These are phyloP conservation scores for Daldinia caldariorum DNA, from an alignment of 495 filamentous ascomycete genomes.

Conservation along the genomic window DNA sequence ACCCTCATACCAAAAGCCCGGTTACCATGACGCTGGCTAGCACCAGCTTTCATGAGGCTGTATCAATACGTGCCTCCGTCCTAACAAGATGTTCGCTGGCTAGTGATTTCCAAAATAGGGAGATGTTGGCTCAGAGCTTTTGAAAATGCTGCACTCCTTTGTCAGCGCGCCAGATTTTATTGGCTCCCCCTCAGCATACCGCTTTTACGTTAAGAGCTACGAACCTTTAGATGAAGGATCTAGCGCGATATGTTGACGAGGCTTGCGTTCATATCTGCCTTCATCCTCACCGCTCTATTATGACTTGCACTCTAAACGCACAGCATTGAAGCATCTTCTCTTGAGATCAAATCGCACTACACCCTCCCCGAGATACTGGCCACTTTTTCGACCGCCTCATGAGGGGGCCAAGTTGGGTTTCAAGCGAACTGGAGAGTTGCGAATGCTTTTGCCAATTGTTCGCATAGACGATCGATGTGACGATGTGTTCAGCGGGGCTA, in stretches of 20 bases:
- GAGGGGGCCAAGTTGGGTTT: conserved; percentile 30
- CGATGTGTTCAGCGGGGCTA: conserved; percentile 9
- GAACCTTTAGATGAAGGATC: conserved; percentile 9
- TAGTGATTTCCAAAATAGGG: conserved; percentile 12
- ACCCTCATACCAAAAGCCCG: neutral
- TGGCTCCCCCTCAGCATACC: conserved; percentile 11
- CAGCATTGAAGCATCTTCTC: conserved; percentile 17
- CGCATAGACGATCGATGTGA: conserved; percentile 15
- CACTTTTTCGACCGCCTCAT: conserved; percentile 11
- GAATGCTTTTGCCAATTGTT: neutral
- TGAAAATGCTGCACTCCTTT: conserved; percentile 22
- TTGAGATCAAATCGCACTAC: conserved; percentile 33
- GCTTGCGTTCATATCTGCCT: conserved; percentile 13
- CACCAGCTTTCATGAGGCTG: conserved; percentile 7
- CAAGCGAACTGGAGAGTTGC: conserved; percentile 7
- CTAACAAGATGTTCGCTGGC: conserved; percentile 1
- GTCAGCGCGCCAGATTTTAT: conserved; percentile 20
- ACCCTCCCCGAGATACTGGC: conserved; percentile 24
- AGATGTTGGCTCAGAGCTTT: conserved; percentile 27
- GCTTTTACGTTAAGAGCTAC: conserved; percentile 7
- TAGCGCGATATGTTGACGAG: conserved; percentile 9
- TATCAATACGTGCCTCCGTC: neutral
- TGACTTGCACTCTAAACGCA: conserved; percentile 13
- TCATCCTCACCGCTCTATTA: conserved; percentile 30
- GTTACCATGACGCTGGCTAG: conserved; percentile 5